phyloP scores from a whole-genome alignment of 2,329 filamentous ascomycete species.

The Coniochaeta ligniaria region DNA sequence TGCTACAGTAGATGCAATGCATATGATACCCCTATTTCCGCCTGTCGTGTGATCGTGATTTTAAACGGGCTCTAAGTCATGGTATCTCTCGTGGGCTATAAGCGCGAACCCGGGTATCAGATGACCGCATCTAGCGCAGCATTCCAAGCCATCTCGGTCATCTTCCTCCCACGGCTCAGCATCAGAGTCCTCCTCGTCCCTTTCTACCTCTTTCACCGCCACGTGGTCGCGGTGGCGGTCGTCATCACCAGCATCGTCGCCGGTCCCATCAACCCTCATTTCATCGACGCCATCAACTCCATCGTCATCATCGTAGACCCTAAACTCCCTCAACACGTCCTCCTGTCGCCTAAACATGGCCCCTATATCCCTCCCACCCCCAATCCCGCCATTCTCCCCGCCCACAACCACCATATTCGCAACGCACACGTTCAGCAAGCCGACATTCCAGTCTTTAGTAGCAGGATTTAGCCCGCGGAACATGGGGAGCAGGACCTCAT shows the following conservation, averaged over 20 bases:
- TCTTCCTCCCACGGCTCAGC: slow-evolving; percentile 6
- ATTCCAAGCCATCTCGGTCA: slow-evolving; percentile 6
- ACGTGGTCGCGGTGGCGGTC: not conserved
- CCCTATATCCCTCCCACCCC: slow-evolving; percentile 67
- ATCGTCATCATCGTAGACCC: slow-evolving; percentile 34
- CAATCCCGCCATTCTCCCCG: slow-evolving; percentile 40
- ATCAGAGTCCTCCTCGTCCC: slow-evolving; percentile 2
- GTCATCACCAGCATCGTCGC: not conserved
- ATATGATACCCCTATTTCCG: slow-evolving; percentile 1
- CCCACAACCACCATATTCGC: slow-evolving; percentile 66
- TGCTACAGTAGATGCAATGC: not conserved
- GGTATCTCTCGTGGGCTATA: slow-evolving; percentile 20
- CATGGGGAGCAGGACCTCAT: slow-evolving; percentile 61
- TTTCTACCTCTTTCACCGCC: not conserved
- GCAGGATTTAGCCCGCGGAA: slow-evolving; percentile 69
- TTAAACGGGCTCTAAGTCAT: slow-evolving; percentile 9
- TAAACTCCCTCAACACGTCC: slow-evolving; percentile 60
- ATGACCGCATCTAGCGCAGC: slow-evolving; percentile 17
- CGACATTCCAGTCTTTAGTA: slow-evolving; percentile 65
- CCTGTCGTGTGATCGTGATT: not conserved
- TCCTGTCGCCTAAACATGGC: slow-evolving; percentile 78
- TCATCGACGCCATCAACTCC: slow-evolving; percentile 3
- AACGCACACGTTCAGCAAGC: slow-evolving; percentile 79
- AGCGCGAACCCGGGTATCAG: slow-evolving; percentile 19
- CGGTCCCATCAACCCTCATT: not conserved